Evolutionary conservation across 768 basidiomycete genomes (phyloP).

Genomic region (Suillus subaureus): DNA sequence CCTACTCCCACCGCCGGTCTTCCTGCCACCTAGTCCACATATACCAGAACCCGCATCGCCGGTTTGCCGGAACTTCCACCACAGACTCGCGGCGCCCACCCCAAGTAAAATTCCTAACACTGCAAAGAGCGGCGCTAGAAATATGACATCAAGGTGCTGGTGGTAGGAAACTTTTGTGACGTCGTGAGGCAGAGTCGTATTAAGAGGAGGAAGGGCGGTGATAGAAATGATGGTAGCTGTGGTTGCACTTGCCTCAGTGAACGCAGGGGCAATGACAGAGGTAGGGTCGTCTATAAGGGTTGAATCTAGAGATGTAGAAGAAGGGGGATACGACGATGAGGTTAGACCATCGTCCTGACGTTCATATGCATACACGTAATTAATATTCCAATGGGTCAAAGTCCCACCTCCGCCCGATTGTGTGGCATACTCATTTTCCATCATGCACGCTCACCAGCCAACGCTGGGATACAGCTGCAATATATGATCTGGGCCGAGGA

Average conservation of each 20-base stretch:
- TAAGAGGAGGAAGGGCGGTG: slow-evolving; percentile 32
- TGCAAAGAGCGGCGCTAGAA: slow-evolving; percentile 29
- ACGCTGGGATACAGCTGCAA: not conserved
- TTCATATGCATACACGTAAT: slow-evolving; percentile 5
- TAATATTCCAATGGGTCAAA: slow-evolving; percentile 14
- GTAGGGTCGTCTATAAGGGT: not conserved
- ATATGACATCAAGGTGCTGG: slow-evolving; percentile 27
- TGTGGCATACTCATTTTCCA: slow-evolving; percentile 6
- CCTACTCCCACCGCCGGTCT: slow-evolving; percentile 4
- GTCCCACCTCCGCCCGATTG: slow-evolving; percentile 13
- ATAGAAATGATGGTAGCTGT: slow-evolving; percentile 32
- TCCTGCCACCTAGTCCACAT: slow-evolving; percentile 1
- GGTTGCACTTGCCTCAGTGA: slow-evolving; percentile 16
- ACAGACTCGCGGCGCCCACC: slow-evolving; percentile 12
- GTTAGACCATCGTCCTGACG: not conserved
- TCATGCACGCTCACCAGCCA: slow-evolving; percentile 22
- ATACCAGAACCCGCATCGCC: not conserved
- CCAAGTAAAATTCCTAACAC: slow-evolving; percentile 29
- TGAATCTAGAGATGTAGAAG: not conserved
- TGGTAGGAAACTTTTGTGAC: slow-evolving; percentile 24
- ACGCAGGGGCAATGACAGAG: not conserved
- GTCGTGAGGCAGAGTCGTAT: slow-evolving; percentile 16
- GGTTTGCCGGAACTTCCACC: slow-evolving; percentile 16
- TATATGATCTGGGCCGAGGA: slow-evolving; percentile 40
- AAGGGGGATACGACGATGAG: not conserved